A percentile compares a stretch with the other conserved stretches of the same genome.
phyloP scores from a whole-genome alignment of 225 moss, liverwort and hornwort species.

The Physcomitrellopsis africana region DNA sequence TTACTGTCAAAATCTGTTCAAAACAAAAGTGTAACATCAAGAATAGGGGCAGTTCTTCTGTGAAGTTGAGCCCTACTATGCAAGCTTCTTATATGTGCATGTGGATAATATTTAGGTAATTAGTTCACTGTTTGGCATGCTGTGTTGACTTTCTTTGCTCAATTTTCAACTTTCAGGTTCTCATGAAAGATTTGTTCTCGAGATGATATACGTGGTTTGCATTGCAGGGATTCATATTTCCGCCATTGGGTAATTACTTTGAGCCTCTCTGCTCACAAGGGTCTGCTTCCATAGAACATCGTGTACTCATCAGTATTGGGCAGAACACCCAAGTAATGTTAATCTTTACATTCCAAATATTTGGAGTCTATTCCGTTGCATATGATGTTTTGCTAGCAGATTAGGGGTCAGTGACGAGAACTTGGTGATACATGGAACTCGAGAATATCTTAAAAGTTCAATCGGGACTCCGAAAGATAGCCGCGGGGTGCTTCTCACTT shows the following conservation, averaged over 20 bases:
- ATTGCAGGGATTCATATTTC: not conserved
- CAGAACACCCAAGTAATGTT: not conserved
- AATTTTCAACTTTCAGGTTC: conserved; percentile 19
- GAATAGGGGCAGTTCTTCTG: not conserved
- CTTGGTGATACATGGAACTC: too few relatives aligned
- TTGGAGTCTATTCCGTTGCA: conserved; percentile 17
- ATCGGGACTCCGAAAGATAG: too few relatives aligned
- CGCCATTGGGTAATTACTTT: conserved; percentile 5
- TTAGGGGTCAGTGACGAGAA: not conserved
- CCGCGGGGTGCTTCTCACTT: too few relatives aligned
- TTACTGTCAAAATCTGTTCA: conserved; percentile 9
- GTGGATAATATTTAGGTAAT: conserved; percentile 27
- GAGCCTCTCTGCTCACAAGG: not conserved
- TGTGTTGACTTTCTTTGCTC: conserved; percentile 13
- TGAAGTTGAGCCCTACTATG: not conserved
- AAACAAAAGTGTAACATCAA: too few relatives aligned
- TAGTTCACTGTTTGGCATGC: too few relatives aligned
- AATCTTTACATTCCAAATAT: conserved; percentile 4
- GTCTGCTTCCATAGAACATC: conserved; percentile 8
- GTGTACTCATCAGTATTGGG: conserved; percentile 19
- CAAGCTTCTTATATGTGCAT: conserved; percentile 22
- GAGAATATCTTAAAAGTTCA: too few relatives aligned
- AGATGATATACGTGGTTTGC: conserved; percentile 26
- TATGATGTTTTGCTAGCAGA: conserved; percentile 18
- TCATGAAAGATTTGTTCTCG: not conserved